Base-by-base conservation (phyloP, 495 filamentous ascomycete genomes). In the Trichocladium uniseriatum region DNA sequence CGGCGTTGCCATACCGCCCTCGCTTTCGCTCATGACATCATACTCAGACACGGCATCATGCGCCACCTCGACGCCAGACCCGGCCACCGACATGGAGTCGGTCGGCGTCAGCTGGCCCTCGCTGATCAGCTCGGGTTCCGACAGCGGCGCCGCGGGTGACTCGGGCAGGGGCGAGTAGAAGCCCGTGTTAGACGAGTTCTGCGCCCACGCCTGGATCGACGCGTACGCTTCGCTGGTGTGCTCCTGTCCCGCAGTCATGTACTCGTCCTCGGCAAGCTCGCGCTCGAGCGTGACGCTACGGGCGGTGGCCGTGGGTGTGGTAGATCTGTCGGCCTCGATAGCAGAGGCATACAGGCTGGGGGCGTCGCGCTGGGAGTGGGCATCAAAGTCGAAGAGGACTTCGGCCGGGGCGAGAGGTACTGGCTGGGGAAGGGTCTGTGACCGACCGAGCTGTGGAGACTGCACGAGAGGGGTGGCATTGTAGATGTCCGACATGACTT, bases 11-110 rank as follows among this genome's bases (percentile, higher is more conserved):
- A 79, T 70, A 6, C 78, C 80, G 15, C 73, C 76, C 15, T 71
- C 82, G 51, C 76, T 67, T 9, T 86, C 80, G 59, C 85, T 90
- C 69, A 87, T 64, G 9, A 82, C 76, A 54, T 83, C 82, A 48
- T 74, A 70, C 46, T 60, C 64, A 3, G n/a, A 59, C 58, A 18
- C 65, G 20, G 69, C 38, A 39, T 16, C 29, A 40, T 37, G 27
- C 16, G 22, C 19, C 24, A 51, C 49, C 2, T 74, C 69, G 29
- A 65, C 65, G 10, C 62, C 68, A 1, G 66, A 70, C 2, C 69
- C 72, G 20, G 58, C 71, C 11, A 78, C 38, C 7, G 73, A 77
- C 10, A 56, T 56, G 3, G 72, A 75, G 49, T 78, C 74, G 0
- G 70, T 72, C 22, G 76, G 75, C 14, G 75, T 79, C n/a, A 69